Evolutionary conservation across 1,284 basidiomycete genomes (phyloP), one percentile per base, ranked within the genome.

Genomic region (Blastosporella zonata): DNA sequence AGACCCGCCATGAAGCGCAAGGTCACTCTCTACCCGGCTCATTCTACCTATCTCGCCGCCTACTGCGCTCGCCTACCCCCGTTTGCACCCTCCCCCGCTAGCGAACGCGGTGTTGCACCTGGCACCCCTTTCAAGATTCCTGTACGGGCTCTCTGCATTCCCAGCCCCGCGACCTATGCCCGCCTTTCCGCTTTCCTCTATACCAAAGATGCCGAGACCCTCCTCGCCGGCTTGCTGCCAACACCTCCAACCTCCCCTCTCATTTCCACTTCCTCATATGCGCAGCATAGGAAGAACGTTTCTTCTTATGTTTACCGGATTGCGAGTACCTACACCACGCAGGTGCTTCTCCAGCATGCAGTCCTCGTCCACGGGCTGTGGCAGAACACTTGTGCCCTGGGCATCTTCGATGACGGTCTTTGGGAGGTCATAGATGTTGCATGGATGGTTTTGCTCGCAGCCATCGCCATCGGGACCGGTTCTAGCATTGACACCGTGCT

Each of bases 321-420:
- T 3, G 68, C 69, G 2, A 57, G 55, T 49, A 69, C 65, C 21
- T 73, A 69, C 55, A 68, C 68, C 1, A 58, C 69, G 0, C 61
- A 62, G 8, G 63, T 63, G 12, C 67, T 84, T 18, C 64, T 80
- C 34, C 61, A 67, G 23, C 68, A 73, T 51, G 67, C 74, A 5
- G 64, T 72, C 46, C 61, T 66, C 46, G 67, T 81, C 21, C 72
- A 83, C 55, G 82, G 80, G 1, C 64, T 87, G 10, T 88, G 84
- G 82, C 68, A 75, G 55, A 85, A 87, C 61, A 73, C 75, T 2
- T 80, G 77, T 57, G 77, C 77, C n/a, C 67, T 89, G 34, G 83
- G 84, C 5, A 68, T 87, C 28, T 76, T 72, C 52, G 78, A 84
- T 56, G 70, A 75, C 41, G 64, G 65, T 21, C 68, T 87, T 2